Evolutionary conservation across 2,329 filamentous ascomycete species (phyloP), one percentile per base, ranked within the genome.

Genomic region (Alternaria burnsii): DNA sequence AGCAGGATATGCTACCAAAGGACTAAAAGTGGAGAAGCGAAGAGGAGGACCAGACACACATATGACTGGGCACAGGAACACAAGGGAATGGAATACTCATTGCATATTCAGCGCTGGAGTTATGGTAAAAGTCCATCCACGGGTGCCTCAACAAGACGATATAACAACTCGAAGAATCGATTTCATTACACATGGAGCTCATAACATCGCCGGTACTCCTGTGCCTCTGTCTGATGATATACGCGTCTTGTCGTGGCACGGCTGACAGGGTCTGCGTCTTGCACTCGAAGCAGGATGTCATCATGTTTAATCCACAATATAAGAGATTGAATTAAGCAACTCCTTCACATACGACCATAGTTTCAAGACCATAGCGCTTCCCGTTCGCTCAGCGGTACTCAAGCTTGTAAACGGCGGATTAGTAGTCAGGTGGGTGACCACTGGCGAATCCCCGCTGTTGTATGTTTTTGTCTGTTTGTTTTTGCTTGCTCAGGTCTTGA

Each of bases 1-100:
- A 76, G 54, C 74, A 72, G 59, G 76, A 79, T 55, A 76, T 76
- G 63, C 63, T 77, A 2, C 74, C 72, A 34, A 75, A 71, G 60
- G 74, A 77, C 40, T 71, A 66, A 32, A 30, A 22, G n/a, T 12
- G n/a, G 7, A 20, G 6, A 12, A 16, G 14, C n/a, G 24, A 42
- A 30, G 8, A 9, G 7, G 12, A 55, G 48, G 22, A 12, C 20
- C 28, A 28, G 16, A 22, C 16, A 18, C 22, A 22, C n/a, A 43
- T 16, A 24, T 24, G n/a, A 12, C 30, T 42, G 48, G 22, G 16
- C 28, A 12, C 10, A 30, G 28, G 28, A 30, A 30, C 12, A 28
- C n/a, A 18, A 12, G 16, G 26, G 28, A 20, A 18, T 9, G 41
- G 55, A 42, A 44, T 11, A 40, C 50, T 32, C 40, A 52, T 43